Base-by-base conservation (phyloP, 2,329 filamentous ascomycete species). In the Fusarium phyllophilum region DNA sequence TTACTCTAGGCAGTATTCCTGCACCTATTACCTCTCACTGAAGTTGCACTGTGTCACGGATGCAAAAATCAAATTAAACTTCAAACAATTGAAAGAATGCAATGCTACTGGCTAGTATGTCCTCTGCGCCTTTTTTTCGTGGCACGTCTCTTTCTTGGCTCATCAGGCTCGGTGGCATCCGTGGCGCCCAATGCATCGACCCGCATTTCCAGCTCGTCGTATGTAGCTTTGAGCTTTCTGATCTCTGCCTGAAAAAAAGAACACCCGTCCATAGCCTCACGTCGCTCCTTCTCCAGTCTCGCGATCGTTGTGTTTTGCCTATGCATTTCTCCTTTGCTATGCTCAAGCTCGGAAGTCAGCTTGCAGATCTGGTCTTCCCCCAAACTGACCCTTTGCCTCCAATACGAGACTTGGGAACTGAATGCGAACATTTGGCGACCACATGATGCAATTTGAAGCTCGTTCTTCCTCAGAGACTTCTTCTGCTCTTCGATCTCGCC, bases 261-360 rank as follows among this genome's bases (percentile, higher is more conserved):
- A 48, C 49, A 62, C 18, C 49, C 22, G 34, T 62, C 60, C n/a
- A 62, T 48, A 38, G 60, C 60, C 38, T 62, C 49, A 22, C 51
- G 8, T 14, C 60, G 60, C 13, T 56, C 60, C 49, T 41, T 62
- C 60, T 56, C 49, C 1, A 62, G 41, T 4, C 34, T 54, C 24
- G 60, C 60, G 10, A 62, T 62, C 5, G 29, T 6, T n/a, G 33
- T 46, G 14, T 39, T 62, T 49, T 62, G 60, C 33, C 49, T 62
- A 24, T 20, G 42, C 17, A 39, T 62, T 31, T 62, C 49, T 39
- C 41, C 49, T 15, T 39, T 62, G 26, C 42, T 42, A 24, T 55
- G 6, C 51, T 62, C 60, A 14, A 62, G 51, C 18, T 62, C 36
- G 24, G 22, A 36, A 56, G 60, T 26, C 34, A 62, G 42, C 11